These are phyloP conservation scores for Pholiota molesta DNA, from an alignment of 768 basidiomycete genomes.

Conservation along the genomic window DNA sequence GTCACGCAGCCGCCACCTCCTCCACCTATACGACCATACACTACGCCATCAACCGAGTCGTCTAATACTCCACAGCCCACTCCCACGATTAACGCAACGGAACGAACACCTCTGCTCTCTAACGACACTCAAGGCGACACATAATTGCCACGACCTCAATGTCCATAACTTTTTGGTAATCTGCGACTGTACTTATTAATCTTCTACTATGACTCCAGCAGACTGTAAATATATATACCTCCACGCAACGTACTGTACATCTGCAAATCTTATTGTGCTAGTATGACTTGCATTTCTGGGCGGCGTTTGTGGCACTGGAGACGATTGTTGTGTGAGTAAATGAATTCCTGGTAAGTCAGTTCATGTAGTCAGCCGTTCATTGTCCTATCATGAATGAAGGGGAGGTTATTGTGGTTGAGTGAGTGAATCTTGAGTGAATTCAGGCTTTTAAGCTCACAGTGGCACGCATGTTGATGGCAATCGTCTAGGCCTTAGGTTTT, in stretches of 20 bases:
- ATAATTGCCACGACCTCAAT: slow-evolving; percentile 14
- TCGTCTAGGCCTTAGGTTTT: no score
- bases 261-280: neutral
- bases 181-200: slow-evolving; percentile 10
- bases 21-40: slow-evolving; percentile 19
- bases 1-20: slow-evolving; percentile 65
- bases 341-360: neutral
- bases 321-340: slow-evolving; percentile 5
- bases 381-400: neutral
- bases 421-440: neutral
- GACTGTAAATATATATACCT: slow-evolving; percentile 7
- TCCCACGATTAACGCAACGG: slow-evolving; percentile 32
- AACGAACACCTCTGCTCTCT: slow-evolving; percentile 43
- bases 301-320: neutral
- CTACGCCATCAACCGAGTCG: slow-evolving; percentile 13
- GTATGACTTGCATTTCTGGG: neutral
- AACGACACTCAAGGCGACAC: slow-evolving; percentile 23
- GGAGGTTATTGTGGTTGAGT: neutral
- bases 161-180: slow-evolving; percentile 10
- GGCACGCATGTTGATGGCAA: no score
- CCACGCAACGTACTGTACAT: neutral
- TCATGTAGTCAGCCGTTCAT: neutral
- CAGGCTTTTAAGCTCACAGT: neutral
- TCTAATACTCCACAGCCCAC: slow-evolving; percentile 19
- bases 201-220: neutral